A percentile compares a stretch with the other conserved stretches of the same genome.
phyloP scores from a whole-genome alignment of 768 basidiomycete species.

The Leccinellum albellum region DNA sequence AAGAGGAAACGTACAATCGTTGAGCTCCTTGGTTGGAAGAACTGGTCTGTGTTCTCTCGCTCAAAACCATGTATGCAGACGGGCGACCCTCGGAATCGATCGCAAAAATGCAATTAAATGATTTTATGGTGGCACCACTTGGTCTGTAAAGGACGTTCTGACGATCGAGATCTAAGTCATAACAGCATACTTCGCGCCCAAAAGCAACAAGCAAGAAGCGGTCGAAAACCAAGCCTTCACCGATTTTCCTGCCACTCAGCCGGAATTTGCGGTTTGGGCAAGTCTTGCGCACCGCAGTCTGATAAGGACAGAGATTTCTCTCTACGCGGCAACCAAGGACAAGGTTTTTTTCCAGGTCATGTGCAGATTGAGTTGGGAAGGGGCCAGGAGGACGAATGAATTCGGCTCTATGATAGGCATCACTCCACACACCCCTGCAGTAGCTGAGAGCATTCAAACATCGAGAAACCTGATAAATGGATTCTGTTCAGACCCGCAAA shows the following conservation, averaged over 20 bases:
- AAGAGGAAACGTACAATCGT: too few species aligned
- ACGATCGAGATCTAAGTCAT: too few species aligned
- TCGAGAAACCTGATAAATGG: constrained; percentile 6
- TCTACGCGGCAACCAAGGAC: constrained; percentile 7
- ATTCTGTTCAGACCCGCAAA: too few species aligned
- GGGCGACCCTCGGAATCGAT: constrained; percentile 11
- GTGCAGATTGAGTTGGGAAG: constrained; percentile 7
- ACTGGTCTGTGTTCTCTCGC: neutral
- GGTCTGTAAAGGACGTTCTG: constrained; percentile 1
- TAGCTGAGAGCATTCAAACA: constrained; percentile 5
- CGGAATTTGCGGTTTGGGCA: too few species aligned
- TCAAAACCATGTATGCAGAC: constrained; percentile 10
- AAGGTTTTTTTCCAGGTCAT: too few species aligned
- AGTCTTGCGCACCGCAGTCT: neutral
- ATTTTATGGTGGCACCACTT: neutral
- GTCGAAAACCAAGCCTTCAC: neutral
- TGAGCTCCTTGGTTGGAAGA: too few species aligned
- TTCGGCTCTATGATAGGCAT: constrained; percentile 7
- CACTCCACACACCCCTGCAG: constrained; percentile 12
- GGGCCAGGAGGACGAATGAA: constrained; percentile 18
- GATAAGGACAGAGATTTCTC: neutral
- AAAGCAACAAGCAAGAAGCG: constrained; percentile 15
- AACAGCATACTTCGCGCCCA: constrained; percentile 10
- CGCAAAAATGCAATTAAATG: constrained; percentile 6
- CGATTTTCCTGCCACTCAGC: too few species aligned